A percentile compares a stretch with the other conserved stretches of the same genome.
phyloP scores from a whole-genome alignment of 352 stramenopile species.

The Peronosclerospora sorghi region DNA sequence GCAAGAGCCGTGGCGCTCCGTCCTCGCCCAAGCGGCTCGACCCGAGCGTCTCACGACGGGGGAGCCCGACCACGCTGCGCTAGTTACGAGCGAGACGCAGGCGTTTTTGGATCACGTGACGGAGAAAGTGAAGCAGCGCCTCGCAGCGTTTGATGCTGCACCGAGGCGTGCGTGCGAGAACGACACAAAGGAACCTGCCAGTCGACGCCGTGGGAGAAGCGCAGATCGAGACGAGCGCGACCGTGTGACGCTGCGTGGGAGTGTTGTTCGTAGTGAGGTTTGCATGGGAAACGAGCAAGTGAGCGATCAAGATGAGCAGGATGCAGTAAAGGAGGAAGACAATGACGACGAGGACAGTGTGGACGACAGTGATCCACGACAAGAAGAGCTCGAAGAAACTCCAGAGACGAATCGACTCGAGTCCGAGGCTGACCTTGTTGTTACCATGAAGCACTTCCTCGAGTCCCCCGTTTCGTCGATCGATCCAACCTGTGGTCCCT shows the following conservation, averaged over 20 bases:
- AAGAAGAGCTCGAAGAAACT: slow-evolving; percentile 3
- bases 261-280: slow-evolving; percentile 4
- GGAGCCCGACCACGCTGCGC: slow-evolving; percentile 16
- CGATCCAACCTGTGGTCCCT: slow-evolving; percentile 12
- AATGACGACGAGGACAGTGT: slow-evolving; percentile 7
- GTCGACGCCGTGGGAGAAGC: slow-evolving; percentile 6
- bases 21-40: slow-evolving; percentile 17
- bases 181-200: slow-evolving; percentile 10
- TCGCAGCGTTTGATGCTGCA: slow-evolving; percentile 15
- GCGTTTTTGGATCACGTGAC: slow-evolving; percentile 28
- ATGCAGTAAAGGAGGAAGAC: slow-evolving; percentile 14
- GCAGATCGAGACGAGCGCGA: slow-evolving; percentile 5
- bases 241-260: slow-evolving; percentile 5
- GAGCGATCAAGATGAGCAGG: slow-evolving; percentile 3
- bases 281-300: slow-evolving; percentile 6
- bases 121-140: slow-evolving; percentile 14
- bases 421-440: slow-evolving; percentile 13
- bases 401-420: slow-evolving; percentile 10
- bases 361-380: slow-evolving; percentile 1
- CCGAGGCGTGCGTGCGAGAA: too few species aligned
- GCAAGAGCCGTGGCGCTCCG: slow-evolving; percentile 13
- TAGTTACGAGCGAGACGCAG: slow-evolving; percentile 34
- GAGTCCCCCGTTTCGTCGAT: slow-evolving; percentile 14
- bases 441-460: slow-evolving; percentile 30
- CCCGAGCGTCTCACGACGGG: slow-evolving; percentile 32